Evolutionary conservation across 2,329 filamentous ascomycete genomes (phyloP), one percentile per base, ranked within the genome.

Genomic region (Hymenoscyphus repandus): DNA sequence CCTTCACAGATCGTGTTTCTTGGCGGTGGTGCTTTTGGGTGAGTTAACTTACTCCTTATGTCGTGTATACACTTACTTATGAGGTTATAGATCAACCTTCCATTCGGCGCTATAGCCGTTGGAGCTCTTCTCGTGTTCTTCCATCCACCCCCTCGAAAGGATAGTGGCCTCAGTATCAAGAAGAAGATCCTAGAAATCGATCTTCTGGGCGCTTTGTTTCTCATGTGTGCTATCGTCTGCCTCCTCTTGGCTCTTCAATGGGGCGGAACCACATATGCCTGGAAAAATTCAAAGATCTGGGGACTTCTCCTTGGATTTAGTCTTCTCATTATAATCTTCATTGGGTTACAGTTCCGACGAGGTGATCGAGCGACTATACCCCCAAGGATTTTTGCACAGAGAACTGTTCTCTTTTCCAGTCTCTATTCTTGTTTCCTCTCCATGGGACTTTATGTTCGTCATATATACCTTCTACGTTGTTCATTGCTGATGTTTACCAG

Each of bases 321-420:
- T 17, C 44, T 66, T 2, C 44, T 70, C 11, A 56, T 70, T 5
- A 54, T 63, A 13, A 56, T 63, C n/a, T 76, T 74, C 58, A 63
- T 64, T 17, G 52, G 62, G 9, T 63, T 67, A 13, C 70, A 76
- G 56, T 72, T 67, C 50, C 70, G 62, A 18, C 66, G 72, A 41
- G 75, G 74, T 3, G 72, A 74, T 17, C 61, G 69, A 6, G 76
- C 77, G 18, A 78, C 79, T 64, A 70, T 81, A 6, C 72, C 74
- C 0, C 68, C 72, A 1, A 68, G 70, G 0, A 68, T 80, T 36
- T 54, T 79, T 9, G 57, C 54, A 1, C 65, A 72, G 38, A 64
- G 69, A 5, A 69, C 66, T 17, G 66, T 74, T 18, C 55, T 66
- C 1, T 64, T 54, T 17, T 62, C 67, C 1, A 61, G 66, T 43